A percentile compares a stretch with the other conserved stretches of the same genome.
phyloP scores from a whole-genome alignment of 345 rosid genomes.

The Aquilaria malaccensis region DNA sequence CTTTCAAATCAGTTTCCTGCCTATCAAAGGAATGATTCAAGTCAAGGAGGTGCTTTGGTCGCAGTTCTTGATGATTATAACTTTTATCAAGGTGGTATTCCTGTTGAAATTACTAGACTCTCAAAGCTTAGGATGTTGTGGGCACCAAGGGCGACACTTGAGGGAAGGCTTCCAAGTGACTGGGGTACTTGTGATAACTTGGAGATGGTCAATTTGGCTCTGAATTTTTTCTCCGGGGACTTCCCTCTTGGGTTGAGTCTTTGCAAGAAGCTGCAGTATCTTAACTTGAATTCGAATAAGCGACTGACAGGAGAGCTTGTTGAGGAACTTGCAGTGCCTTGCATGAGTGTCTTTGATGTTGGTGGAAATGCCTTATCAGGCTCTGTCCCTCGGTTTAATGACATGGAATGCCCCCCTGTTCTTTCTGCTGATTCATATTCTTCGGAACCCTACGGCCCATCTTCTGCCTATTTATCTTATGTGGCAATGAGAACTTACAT shows the following conservation, averaged over 20 bases:
- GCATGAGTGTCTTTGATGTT: conserved; percentile 77
- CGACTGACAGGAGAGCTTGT: conserved; percentile 48
- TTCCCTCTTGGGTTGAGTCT: conserved; percentile 41
- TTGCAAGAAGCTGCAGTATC: conserved; percentile 62
- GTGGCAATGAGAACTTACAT: conserved; percentile 38
- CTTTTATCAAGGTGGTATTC: conserved; percentile 69
- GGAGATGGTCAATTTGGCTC: conserved; percentile 78
- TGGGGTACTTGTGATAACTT: conserved; percentile 74
- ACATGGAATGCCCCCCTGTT: conserved; percentile 37
- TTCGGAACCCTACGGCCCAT: conserved; percentile 22
- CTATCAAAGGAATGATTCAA: conserved; percentile 27
- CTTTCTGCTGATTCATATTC: conserved; percentile 26
- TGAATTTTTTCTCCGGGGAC: conserved; percentile 57
- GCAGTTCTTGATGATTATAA: conserved; percentile 60
- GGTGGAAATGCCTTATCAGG: conserved; percentile 64
- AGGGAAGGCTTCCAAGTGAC: conserved; percentile 48
- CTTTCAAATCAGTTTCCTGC: conserved; percentile 54
- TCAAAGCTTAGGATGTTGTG: conserved; percentile 71
- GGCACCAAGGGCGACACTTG: conserved; percentile 77
- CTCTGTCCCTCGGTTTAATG: conserved; percentile 52
- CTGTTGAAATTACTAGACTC: conserved; percentile 48
- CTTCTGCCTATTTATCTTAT: conserved; percentile 50
- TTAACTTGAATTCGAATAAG: conserved; percentile 65
- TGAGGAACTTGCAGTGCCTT: conserved; percentile 56
- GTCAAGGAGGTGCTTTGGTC: conserved; percentile 31